These are phyloP conservation scores for Gossypium gossypioides DNA, from an alignment of 441 rosid species.

Conservation along the genomic window DNA sequence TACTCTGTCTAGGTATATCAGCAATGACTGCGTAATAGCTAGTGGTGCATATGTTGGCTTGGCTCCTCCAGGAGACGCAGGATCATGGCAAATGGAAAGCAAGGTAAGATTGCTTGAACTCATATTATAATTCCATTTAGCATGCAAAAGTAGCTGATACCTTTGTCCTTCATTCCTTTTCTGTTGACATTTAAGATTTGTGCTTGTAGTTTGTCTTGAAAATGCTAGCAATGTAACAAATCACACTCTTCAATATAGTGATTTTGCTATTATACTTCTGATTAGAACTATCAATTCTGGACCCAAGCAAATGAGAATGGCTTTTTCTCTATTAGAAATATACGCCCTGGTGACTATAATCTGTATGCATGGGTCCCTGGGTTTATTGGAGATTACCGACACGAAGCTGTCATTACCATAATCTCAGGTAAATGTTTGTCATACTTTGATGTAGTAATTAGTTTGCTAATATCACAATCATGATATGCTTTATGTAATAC, in stretches of 20 bases:
- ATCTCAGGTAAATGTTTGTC: constrained; percentile 28
- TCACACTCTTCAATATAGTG: neutral
- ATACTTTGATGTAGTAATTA: neutral
- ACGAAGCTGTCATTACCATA: constrained; percentile 28
- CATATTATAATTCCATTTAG: neutral
- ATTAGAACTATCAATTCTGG: constrained; percentile 57
- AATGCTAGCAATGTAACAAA: neutral
- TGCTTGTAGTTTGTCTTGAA: neutral
- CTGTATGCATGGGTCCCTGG: constrained; percentile 56
- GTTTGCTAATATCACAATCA: neutral
- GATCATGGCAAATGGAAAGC: constrained; percentile 75
- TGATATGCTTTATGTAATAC: neutral
- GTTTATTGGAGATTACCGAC: constrained; percentile 48
- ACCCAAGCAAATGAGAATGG: constrained; percentile 39
- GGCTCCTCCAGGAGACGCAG: constrained; percentile 54
- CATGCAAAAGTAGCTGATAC: neutral
- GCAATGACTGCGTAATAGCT: constrained; percentile 30
- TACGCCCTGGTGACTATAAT: constrained; percentile 35
- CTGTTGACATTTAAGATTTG: neutral
- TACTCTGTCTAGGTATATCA: constrained; percentile 32
- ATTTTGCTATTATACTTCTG: constrained; percentile 3
- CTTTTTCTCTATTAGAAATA: constrained; percentile 30
- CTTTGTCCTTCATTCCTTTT: neutral
- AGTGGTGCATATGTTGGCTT: constrained; percentile 61
- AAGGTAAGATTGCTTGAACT: constrained; percentile 28